Conservation (phyloP, 257 asterid genomes). For the Orobanche coerulescens region DNA sequence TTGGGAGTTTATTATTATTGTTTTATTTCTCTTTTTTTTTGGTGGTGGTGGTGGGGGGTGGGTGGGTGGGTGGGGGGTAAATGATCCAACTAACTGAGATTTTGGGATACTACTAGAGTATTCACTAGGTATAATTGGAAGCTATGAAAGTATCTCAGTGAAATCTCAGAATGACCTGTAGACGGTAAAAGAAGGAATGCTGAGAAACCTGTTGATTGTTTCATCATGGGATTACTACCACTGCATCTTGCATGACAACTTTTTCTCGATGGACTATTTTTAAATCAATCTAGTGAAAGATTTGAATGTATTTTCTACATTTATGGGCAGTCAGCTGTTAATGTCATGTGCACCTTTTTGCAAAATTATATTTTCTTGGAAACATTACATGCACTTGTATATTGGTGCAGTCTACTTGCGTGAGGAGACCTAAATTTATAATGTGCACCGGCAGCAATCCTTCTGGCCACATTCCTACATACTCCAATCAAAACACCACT, state of each 20-base stretch:
- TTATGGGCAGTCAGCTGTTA: not conserved
- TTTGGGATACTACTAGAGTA: not conserved
- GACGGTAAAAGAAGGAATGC: not conserved
- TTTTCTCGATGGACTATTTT: not conserved
- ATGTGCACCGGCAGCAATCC: conserved; percentile 44
- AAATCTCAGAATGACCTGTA: not conserved
- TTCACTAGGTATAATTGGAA: not conserved
- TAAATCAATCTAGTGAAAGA: conserved; percentile 2
- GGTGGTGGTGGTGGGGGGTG: no score
- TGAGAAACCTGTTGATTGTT: not conserved
- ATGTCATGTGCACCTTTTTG: conserved; percentile 5
- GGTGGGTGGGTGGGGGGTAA: no score
- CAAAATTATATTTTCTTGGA: conserved; percentile 5
- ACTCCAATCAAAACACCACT: conserved; percentile 48
- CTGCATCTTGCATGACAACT: not conserved
- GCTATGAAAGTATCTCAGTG: not conserved
- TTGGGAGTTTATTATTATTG: no score
- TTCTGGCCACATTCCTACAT: conserved; percentile 60
- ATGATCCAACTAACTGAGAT: not conserved
- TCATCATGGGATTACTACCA: not conserved
- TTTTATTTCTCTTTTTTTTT: no score
- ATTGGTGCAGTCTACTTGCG: conserved; percentile 43
- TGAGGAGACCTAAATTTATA: conserved; percentile 53
- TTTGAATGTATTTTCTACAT: conserved; percentile 4
- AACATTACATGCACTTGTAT: conserved; percentile 6